Conservation (phyloP, 768 basidiomycete species). For the Boletus bicolor region DNA sequence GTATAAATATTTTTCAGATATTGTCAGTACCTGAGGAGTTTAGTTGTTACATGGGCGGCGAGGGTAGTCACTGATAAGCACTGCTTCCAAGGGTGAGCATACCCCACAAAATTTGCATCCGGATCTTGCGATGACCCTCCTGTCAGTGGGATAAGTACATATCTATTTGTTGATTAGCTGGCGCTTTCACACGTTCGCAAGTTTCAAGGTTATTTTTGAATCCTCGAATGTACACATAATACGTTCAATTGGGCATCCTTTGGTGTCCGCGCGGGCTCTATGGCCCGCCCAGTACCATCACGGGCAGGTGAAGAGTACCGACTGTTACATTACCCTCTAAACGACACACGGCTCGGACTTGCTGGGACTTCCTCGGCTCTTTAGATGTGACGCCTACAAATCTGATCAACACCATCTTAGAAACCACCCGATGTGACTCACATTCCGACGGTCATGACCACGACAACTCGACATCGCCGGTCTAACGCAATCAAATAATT, state of each 20-base stretch:
- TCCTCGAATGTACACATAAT: not conserved
- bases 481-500: not conserved
- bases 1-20: too few relatives aligned
- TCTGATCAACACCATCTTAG: not conserved
- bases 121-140: not conserved
- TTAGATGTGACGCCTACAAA: not conserved
- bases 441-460: too few relatives aligned
- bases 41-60: not conserved
- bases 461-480: too few relatives aligned
- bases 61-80: not conserved
- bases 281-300: too few relatives aligned
- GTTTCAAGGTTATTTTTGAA: not conserved
- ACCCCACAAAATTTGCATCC: not conserved
- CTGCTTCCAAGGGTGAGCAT: not conserved
- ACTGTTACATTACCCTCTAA: too few relatives aligned
- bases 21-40: not conserved
- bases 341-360: not conserved
- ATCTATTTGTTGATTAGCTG: not conserved
- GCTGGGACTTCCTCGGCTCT: not conserved
- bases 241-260: too few relatives aligned
- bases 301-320: too few relatives aligned
- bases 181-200: not conserved
- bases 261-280: too few relatives aligned
- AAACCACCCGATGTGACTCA: too few relatives aligned
- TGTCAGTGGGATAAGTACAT: not conserved